Evolutionary conservation across 225 moss, liverwort and hornwort species (phyloP), one percentile per base, ranked within the genome.

Genomic region (Bryum argenteum): DNA sequence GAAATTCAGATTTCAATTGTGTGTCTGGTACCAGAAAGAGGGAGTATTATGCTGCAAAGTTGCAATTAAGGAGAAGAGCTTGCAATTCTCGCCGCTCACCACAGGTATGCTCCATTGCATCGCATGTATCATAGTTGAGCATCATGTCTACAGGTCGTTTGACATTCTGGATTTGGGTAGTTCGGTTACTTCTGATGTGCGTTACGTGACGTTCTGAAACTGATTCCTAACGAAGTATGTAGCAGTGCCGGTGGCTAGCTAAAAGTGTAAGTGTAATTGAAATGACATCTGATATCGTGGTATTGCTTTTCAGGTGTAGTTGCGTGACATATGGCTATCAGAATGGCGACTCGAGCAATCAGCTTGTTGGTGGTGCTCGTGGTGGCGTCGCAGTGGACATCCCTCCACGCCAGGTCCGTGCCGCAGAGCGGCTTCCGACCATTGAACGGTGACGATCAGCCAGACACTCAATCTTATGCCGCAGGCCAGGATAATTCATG

Each of bases 371-470:
- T 67, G 39, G 4, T 67, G 7, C 41, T 75, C 19, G 0, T 67
- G 23, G 26, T 24, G 60, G 52, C 40, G 11, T 60, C 42, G 10
- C 75, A 60, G 0, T 75, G 51, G 59, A 52, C 42, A 0, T 42
- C 24, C 19, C 52, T 75, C 40, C 41, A 59, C 14, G 67, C 75
- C 2, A 60, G 67, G 75, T 60, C 67, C 51, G 19, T 26, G 40
- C 59, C 75, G 9, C n/a, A 55, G 17, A n/a, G 26, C 48, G 59
- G 40, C 16, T 71, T 21, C 8, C 8, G 16, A 50, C 38, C 51
- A 0, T 51, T 61, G 39, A 61, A 71, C 22, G 37, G 16, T 39
- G 8, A 54, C 4, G 13, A 61, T 4, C 38, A 8, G 19, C 39
- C 51, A 38, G 61, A 61, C 39, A 9, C 54, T 10, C 33, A 73